Evolutionary conservation across 1,284 basidiomycete species (phyloP), one percentile per base, ranked within the genome.

Genomic region (Rhizoctonia solani): DNA sequence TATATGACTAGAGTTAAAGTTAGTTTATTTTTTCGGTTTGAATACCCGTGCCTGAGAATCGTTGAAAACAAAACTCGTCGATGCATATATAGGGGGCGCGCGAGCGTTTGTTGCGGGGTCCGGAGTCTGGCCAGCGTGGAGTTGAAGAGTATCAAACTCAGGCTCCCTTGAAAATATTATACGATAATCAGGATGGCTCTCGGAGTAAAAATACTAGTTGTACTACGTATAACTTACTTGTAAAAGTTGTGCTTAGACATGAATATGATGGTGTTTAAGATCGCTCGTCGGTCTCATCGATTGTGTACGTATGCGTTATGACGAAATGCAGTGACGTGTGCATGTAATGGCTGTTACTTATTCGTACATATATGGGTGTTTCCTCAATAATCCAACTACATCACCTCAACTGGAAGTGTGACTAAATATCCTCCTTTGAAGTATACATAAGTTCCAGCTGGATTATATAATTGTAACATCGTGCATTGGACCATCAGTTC

Each of bases 21-120:
- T 23, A 29, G 41, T 50, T 37, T 13, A n/a, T 14, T 23, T 27
- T n/a, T 1, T 46, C 34, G 21, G 27, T 13, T 4, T 6, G 2
- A 3, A 13, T 21, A 32, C n/a, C 5, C 65, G 9, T 13, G 69
- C 87, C 69, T 83, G 83, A 19, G 88, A 86, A 74, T 90, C 79
- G 73, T 92, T 87, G 81, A 94, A 93, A 29, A 88, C 87, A 73
- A 87, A 93, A 69, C 87, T 89, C 0, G 88, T 88, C 1, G 86
- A 81, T 0, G 87, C 85, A 69, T 93, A 93, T 77, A 95, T 92
- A 1, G 92, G 92, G 0, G 88, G 86, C 11, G 93, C 93, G 13
- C 92, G 86, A 0, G 92, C 75, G 49, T 71, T 71, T 16, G 74
- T 73, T 0, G 70, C 68, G 1, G 69, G 58, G 66, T 74, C 73